Conservation (phyloP, 83 land plant species). For the Thuja plicata region DNA sequence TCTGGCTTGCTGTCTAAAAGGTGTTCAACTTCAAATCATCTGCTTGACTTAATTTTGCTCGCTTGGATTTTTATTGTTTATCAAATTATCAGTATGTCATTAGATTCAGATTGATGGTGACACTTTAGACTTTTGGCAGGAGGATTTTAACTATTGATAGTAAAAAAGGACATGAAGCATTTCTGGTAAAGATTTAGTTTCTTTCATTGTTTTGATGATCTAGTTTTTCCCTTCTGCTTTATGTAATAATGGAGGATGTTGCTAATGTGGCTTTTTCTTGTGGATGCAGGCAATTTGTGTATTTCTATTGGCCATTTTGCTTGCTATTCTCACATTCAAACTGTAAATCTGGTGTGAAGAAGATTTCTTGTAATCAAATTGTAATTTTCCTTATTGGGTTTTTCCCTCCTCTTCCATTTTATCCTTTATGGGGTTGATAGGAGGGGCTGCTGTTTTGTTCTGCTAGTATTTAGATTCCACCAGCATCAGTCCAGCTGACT, state of each 20-base stretch:
- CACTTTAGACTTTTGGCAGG: neutral
- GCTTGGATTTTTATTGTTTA: neutral
- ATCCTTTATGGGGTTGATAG: neutral
- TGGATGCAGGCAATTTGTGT: constrained; percentile 3
- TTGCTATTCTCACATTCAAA: constrained; percentile 10
- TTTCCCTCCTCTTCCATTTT: neutral
- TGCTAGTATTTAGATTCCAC: neutral
- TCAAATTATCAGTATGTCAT: neutral
- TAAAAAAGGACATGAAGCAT: constrained; percentile 3
- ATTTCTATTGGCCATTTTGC: neutral
- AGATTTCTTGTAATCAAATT: neutral
- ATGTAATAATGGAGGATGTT: neutral
- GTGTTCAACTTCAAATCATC: neutral
- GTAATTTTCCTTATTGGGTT: neutral
- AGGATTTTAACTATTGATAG: neutral
- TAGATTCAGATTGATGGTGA: neutral
- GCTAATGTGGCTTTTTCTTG: neutral
- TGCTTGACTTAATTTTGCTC: neutral
- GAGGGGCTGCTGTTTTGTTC: neutral
- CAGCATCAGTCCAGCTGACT: neutral
- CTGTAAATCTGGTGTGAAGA: neutral
- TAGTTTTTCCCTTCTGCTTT: neutral
- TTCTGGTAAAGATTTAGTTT: constrained; percentile 7
- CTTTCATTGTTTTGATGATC: neutral
- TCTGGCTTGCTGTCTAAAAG: constrained; percentile 5